Conservation (phyloP, 768 basidiomycete genomes). For the Suillus brevipes region DNA sequence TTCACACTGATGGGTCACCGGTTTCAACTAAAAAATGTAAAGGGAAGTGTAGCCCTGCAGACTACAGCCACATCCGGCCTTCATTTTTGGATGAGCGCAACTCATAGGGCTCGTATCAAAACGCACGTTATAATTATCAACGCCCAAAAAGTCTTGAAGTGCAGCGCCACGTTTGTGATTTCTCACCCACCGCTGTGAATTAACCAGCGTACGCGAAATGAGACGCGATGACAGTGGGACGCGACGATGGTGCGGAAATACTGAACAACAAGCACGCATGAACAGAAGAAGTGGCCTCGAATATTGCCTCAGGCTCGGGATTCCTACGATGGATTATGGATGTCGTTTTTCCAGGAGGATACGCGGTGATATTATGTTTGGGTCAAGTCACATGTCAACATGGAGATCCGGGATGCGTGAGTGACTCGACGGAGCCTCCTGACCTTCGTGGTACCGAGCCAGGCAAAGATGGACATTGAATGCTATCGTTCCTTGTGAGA, state of each 20-base stretch:
- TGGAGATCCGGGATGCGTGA: background rate
- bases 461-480: background rate
- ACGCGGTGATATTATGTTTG: background rate
- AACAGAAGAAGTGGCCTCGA: background rate
- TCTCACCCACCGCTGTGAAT: constrained; percentile 3
- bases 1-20: constrained; percentile 44
- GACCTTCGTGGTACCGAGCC: background rate
- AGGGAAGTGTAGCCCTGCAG: constrained; percentile 31
- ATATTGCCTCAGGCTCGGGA: background rate
- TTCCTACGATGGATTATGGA: background rate
- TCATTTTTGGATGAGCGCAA: constrained; percentile 7
- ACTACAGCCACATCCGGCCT: constrained; percentile 10
- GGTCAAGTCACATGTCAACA: background rate
- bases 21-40: constrained; percentile 46
- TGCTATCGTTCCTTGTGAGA: background rate
- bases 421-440: background rate
- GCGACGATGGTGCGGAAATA: background rate
- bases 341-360: background rate
- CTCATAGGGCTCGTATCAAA: constrained; percentile 1
- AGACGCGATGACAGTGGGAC: background rate
- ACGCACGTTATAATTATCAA: constrained; percentile 3
- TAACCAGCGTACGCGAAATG: background rate
- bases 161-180: background rate
- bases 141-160: background rate
- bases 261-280: background rate